These are phyloP conservation scores for Geosmithia putterillii DNA, from an alignment of 2,329 filamentous ascomycete species.

Conservation along the genomic window DNA sequence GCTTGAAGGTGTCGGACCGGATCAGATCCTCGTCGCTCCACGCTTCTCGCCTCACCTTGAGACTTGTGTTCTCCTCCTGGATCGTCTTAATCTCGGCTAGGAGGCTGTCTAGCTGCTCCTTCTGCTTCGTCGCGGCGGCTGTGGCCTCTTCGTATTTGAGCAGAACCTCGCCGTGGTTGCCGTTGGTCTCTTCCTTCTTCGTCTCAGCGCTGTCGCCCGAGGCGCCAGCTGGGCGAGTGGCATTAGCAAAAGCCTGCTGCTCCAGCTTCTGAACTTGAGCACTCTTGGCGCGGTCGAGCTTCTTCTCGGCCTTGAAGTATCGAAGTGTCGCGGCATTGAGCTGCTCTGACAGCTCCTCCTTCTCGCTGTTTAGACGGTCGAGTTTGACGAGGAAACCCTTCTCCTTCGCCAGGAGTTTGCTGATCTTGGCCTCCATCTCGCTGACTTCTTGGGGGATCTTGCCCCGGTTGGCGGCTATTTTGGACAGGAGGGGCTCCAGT, in stretches of 20 bases:
- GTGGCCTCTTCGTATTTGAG: slow-evolving; percentile 65
- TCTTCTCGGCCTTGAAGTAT: slow-evolving; percentile 93
- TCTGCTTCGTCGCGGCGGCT: slow-evolving; percentile 69
- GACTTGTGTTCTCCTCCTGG: slow-evolving; percentile 65
- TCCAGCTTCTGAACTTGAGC: slow-evolving; percentile 84
- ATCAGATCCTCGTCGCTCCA: slow-evolving; percentile 89
- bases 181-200: slow-evolving; percentile 23
- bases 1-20: slow-evolving; percentile 86
- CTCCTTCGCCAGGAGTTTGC: slow-evolving; percentile 63
- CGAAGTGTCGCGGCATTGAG: slow-evolving; percentile 80
- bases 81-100: slow-evolving; percentile 64
- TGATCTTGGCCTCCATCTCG: slow-evolving; percentile 63
- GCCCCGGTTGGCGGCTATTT: slow-evolving; percentile 37
- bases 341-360: slow-evolving; percentile 74
- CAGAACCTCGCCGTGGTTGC: slow-evolving; percentile 54
- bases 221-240: slow-evolving; percentile 31
- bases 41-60: slow-evolving; percentile 56
- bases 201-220: slow-evolving; percentile 33
- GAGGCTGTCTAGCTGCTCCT: slow-evolving; percentile 73
- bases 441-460: slow-evolving; percentile 54
- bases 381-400: slow-evolving; percentile 70
- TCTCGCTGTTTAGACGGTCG: slow-evolving; percentile 64
- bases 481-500: slow-evolving; percentile 55
- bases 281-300: slow-evolving; percentile 80
- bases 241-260: slow-evolving; percentile 69